phyloP scores from a whole-genome alignment of 257 asterid species.

The Ajuga chamaepitys region DNA sequence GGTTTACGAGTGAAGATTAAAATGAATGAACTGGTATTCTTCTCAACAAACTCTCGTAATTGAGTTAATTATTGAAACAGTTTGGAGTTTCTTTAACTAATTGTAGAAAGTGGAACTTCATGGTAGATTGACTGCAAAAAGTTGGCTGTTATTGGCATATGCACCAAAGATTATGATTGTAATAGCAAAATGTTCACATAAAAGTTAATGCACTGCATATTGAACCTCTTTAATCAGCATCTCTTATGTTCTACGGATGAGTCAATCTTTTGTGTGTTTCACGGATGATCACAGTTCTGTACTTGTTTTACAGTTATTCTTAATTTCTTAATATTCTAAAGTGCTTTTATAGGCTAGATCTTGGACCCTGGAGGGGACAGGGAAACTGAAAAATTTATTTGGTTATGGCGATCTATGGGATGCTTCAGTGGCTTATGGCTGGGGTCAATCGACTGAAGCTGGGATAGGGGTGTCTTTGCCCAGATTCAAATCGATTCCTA shows the following conservation, averaged over 20 bases:
- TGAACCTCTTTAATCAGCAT: not conserved
- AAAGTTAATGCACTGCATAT: not conserved
- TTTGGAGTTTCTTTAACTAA: not conserved
- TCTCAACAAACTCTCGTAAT: not conserved
- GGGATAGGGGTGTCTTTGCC: constrained; percentile 80
- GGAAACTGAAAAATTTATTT: constrained; percentile 69
- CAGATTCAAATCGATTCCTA: constrained; percentile 51
- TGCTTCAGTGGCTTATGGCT: constrained; percentile 78
- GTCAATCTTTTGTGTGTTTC: not conserved
- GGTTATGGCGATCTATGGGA: constrained; percentile 98
- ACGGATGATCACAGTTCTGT: not conserved
- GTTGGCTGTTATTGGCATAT: not conserved
- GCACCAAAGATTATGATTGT: not conserved
- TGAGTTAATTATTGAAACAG: not conserved
- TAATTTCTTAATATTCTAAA: constrained; percentile 19
- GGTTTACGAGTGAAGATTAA: not conserved
- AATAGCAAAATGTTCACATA: not conserved
- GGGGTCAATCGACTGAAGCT: constrained; percentile 72
- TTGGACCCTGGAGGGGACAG: constrained; percentile 69
- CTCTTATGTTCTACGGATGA: not conserved
- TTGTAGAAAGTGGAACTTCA: not conserved
- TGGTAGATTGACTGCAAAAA: not conserved
- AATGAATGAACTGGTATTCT: not conserved
- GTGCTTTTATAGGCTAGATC: constrained; percentile 67
- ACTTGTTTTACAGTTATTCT: not conserved